A percentile compares a stretch with the other conserved stretches of the same genome.
These are phyloP conservation scores for Protostelium mycophagum DNA, from an alignment of 78 protist species.

Conservation along the genomic window DNA sequence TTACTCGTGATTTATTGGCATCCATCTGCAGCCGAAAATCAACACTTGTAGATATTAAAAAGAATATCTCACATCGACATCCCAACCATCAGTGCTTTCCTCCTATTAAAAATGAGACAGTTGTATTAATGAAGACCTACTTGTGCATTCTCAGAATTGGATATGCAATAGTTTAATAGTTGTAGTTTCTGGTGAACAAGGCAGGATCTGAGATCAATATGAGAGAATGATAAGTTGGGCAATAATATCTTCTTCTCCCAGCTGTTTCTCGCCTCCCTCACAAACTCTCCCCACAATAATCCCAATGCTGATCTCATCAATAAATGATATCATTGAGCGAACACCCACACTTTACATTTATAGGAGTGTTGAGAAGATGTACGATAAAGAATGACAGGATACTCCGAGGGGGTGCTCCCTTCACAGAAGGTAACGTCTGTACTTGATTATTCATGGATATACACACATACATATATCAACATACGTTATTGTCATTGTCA, in stretches of 20 bases:
- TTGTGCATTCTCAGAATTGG: neutral
- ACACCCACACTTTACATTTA: neutral
- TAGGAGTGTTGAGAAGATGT: neutral
- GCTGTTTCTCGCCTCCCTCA: neutral
- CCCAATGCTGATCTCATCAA: neutral
- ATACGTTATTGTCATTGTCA: neutral
- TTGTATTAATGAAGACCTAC: too few relatives aligned
- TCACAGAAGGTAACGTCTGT: neutral
- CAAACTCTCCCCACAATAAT: neutral
- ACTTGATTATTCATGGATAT: neutral
- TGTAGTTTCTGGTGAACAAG: neutral
- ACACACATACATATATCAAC: too few relatives aligned
- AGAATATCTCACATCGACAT: too few relatives aligned
- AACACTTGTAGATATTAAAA: too few relatives aligned
- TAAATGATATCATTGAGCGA: neutral
- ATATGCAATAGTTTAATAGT: neutral
- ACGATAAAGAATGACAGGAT: neutral
- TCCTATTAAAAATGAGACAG: too few relatives aligned
- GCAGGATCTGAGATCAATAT: neutral
- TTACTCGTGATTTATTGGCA: neutral
- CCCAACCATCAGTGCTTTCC: neutral
- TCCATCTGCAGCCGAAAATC: too few relatives aligned
- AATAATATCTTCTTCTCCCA: neutral
- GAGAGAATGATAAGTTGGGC: neutral
- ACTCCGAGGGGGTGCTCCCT: neutral